These are phyloP conservation scores for Mucor saturninus DNA, from an alignment of 371 early-diverging fungal species.

Conservation along the genomic window DNA sequence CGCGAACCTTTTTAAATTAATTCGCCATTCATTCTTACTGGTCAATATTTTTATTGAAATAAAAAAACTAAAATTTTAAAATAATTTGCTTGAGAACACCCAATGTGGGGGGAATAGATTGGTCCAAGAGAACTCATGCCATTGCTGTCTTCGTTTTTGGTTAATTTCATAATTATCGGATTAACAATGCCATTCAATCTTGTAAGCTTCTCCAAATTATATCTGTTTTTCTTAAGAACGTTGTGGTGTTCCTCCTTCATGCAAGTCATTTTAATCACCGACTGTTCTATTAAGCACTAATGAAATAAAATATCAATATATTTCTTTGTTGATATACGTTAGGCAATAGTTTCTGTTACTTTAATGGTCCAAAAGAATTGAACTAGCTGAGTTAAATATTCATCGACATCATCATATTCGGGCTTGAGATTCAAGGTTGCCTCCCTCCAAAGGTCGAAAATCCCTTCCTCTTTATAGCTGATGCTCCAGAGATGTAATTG, in stretches of 20 bases:
- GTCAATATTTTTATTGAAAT: no score
- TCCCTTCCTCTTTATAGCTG: conserved; percentile 13
- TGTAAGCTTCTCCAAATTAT: no score
- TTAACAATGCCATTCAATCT: no score
- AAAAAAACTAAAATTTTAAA: no score
- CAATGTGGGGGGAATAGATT: no score
- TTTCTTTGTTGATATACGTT: background rate
- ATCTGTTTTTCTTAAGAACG: no score
- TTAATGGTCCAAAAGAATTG: conserved; percentile 16
- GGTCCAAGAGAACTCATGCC: no score
- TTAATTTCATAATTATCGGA: no score
- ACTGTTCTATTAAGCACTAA: background rate
- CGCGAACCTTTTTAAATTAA: no score
- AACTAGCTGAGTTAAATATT: conserved; percentile 12
- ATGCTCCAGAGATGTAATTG: conserved; percentile 19
- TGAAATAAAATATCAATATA: background rate
- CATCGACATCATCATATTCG: conserved; percentile 12
- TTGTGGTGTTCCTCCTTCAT: background rate
- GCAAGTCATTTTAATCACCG: background rate
- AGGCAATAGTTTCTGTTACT: conserved; percentile 8
- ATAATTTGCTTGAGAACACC: no score
- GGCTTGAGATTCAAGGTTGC: conserved; percentile 2
- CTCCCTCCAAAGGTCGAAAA: conserved; percentile 22
- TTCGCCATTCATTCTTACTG: no score
- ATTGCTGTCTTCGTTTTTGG: no score